These are phyloP conservation scores for Backusella parvicylindrica DNA, from an alignment of 192 early-diverging fungal species.

Conservation along the genomic window DNA sequence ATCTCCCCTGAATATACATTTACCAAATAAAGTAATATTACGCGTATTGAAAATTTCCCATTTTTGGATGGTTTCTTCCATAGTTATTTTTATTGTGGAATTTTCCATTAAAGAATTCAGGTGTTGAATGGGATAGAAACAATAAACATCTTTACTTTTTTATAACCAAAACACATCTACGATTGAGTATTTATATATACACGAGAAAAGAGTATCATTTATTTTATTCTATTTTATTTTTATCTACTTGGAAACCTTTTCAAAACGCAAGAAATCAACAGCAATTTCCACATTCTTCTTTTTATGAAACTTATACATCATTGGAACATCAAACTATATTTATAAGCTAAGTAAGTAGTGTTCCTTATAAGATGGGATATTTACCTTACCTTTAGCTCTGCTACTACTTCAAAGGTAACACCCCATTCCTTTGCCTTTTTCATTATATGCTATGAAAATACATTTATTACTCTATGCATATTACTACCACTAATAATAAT, in stretches of 20 bases:
- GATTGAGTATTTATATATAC: too few relatives aligned
- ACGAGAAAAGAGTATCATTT: too few relatives aligned
- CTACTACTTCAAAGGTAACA: constrained; percentile 66
- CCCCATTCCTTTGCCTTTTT: constrained; percentile 73
- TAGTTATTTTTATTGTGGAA: too few relatives aligned
- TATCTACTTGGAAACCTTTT: constrained; percentile 24
- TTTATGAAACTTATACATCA: constrained; percentile 81
- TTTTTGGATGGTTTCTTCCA: not conserved
- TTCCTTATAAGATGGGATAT: too few relatives aligned
- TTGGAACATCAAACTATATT: constrained; percentile 65
- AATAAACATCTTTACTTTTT: too few relatives aligned
- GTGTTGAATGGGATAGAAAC: too few relatives aligned
- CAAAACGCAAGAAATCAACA: constrained; percentile 69
- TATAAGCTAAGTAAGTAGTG: too few relatives aligned
- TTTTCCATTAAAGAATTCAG: too few relatives aligned
- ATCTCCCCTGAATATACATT: not conserved
- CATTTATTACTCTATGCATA: not conserved
- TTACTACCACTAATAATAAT: not conserved
- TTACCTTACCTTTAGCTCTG: constrained; percentile 58
- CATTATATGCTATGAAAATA: constrained; percentile 43
- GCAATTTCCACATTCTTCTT: constrained; percentile 67
- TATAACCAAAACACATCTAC: too few relatives aligned
- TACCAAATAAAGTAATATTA: not conserved
- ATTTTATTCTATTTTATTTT: not conserved
- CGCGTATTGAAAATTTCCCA: not conserved